Base-by-base conservation (phyloP, 768 basidiomycete genomes). In the Rubroboletus satanas region DNA sequence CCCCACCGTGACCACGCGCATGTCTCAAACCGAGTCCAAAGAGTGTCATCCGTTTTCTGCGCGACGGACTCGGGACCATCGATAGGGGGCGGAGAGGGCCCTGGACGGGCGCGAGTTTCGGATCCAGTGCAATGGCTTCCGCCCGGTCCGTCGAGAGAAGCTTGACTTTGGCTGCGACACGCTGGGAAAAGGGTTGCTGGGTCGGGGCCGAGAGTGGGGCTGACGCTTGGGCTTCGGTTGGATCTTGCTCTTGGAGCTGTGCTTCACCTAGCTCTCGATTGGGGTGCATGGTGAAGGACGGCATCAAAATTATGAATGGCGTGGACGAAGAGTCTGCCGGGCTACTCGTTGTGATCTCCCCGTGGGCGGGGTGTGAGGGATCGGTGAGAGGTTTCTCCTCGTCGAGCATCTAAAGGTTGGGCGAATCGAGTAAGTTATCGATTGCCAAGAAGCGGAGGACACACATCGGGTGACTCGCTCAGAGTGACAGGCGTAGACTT, bases 71-170 rank as follows among this genome's bases (percentile, higher is more conserved):
- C 0, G 55, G 51, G 21, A 57, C 33, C 56, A 56, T 69, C 21
- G 69, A 69, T 7, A 71, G 35, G 14, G 70, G 70, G 4, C 68
- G 68, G 17, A 70, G 64, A 17, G 70, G 68, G 10, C 55, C 70
- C 15, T 68, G 68, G 15, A 71, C 68, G 29, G 68, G 68, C 3
- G 68, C 66, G 33, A 70, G 68, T 54, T 72, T 70, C 14, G 68
- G 70, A 36, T 70, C 66, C n/a, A 58, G 51, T 4, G 55, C 38
- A n/a, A 70, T 70, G 18, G 66, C 64, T 44, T 66, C 64, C 4
- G 44, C 59, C 2, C 66, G 60, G 45, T 70, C 68, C 32, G 35
- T 47, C n/a, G 70, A 61, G 26, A 70, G 59, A 21, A 52, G 35
- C 35, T 55, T 63, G 55, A 57, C 59, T 31, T 60, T 60, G 49